phyloP scores from a whole-genome alignment of 192 early-diverging fungal genomes.

The Backusella tuberculispora region DNA sequence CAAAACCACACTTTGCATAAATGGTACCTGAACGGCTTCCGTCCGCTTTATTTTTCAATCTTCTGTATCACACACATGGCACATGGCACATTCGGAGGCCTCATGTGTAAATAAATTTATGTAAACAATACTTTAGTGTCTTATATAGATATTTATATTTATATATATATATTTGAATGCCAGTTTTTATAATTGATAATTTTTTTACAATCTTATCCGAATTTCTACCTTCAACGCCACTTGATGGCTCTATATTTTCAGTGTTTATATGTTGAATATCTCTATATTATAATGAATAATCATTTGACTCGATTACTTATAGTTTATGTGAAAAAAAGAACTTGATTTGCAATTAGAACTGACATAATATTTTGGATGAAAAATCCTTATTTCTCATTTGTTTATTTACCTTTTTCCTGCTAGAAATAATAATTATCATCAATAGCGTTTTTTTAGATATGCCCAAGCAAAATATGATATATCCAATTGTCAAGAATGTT shows the following conservation, averaged over 20 bases:
- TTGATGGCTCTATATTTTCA: background rate
- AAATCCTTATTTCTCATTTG: background rate
- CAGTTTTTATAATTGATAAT: background rate
- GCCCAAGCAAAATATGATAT: background rate
- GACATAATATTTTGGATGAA: background rate
- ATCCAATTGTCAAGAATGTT: background rate
- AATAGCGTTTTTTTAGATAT: background rate
- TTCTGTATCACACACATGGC: background rate
- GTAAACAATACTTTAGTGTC: background rate
- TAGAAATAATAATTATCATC: too few species aligned
- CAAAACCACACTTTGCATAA: background rate
- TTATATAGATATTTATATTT: too few species aligned
- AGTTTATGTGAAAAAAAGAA: background rate
- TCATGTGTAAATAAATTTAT: background rate
- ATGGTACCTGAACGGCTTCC: background rate
- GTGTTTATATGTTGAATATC: background rate
- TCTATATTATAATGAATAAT: background rate
- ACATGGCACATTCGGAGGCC: background rate
- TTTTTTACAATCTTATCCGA: background rate
- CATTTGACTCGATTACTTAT: background rate
- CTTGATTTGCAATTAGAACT: background rate
- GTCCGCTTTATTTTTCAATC: background rate
- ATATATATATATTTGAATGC: conserved; percentile 5
- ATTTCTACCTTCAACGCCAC: background rate
- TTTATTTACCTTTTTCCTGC: background rate